These are phyloP conservation scores for Pythium brachiatum DNA, from an alignment of 352 stramenopile species.

Conservation along the genomic window DNA sequence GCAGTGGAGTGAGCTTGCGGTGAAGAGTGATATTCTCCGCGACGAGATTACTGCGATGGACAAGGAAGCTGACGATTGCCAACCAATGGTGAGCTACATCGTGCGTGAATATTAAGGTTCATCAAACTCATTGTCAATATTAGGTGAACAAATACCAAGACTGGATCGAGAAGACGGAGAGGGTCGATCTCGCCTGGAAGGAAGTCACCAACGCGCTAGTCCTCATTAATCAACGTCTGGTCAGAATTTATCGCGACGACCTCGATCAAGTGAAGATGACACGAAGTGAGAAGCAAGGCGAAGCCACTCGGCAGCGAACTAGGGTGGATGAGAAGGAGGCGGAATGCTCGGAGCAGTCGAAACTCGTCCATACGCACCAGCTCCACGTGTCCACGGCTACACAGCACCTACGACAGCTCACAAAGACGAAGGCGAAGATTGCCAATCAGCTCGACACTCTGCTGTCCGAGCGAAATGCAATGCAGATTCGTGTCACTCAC, in stretches of 20 bases:
- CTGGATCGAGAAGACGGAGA: conserved; percentile 21
- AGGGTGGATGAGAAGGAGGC: neutral
- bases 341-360: neutral
- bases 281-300: neutral
- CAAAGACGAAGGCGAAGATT: conserved; percentile 1
- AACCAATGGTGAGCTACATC: conserved; percentile 11
- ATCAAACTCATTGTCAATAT: neutral
- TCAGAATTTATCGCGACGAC: neutral
- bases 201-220: neutral
- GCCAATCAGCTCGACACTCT: neutral
- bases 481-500: neutral
- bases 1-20: neutral
- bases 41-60: conserved; percentile 7
- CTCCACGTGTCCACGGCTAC: neutral
- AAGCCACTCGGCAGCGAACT: neutral
- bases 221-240: conserved; percentile 1
- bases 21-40: neutral
- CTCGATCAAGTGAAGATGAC: neutral
- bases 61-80: conserved; percentile 14
- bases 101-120: neutral
- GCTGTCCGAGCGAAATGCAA: neutral
- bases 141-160: conserved; percentile 23
- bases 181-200: neutral
- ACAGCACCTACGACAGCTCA: neutral
- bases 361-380: neutral